Evolutionary conservation across 2,329 filamentous ascomycete genomes (phyloP), one percentile per base, ranked within the genome.

Genomic region (Coniochaeta hoffmannii): DNA sequence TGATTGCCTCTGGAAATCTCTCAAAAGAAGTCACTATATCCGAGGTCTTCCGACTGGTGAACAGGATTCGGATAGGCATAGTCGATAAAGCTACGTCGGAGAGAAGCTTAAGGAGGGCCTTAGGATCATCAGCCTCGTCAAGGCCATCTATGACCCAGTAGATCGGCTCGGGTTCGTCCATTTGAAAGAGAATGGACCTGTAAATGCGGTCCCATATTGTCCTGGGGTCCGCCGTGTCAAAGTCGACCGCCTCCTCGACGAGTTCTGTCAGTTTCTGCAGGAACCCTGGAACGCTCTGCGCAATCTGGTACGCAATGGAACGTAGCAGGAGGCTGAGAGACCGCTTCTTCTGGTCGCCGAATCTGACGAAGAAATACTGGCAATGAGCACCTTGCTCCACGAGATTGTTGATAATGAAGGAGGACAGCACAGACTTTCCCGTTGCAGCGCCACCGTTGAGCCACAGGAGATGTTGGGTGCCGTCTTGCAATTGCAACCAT

Each of bases 121-220:
- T n/a, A 5, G 69, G 63, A 17, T 53, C 46, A 19, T 70, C 65
- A 17, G 64, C 63, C 50, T 75, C 70, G 52, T 74, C 71, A 1
- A 74, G 30, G 2, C 63, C 71, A 62, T 75, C 71, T 46, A 74
- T 66, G 9, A 74, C 59, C 69, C 68, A 71, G 58, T 71, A 73
- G 2, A 74, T 22, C 1, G 68, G 63, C 6, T 58, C 57, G 10
- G 56, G 53, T 19, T 57, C 56, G 28, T 57, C 56, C 19, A 55
- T 11, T 6, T 28, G 19, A n/a, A 46, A 46, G 3, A 46, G 22
- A n/a, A 4, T 46, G 19, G 2, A 46, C 19, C 15, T n/a, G 32
- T 6, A n/a, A 44, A 58, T 14, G 55, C 8, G 12, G 24, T 53
- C 17, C 57, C 57, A 58, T 4, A 56, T 41, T 2, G 44, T 49